These are phyloP conservation scores for Pleurostoma richardsiae DNA, from an alignment of 2,329 filamentous ascomycete species.

Conservation along the genomic window DNA sequence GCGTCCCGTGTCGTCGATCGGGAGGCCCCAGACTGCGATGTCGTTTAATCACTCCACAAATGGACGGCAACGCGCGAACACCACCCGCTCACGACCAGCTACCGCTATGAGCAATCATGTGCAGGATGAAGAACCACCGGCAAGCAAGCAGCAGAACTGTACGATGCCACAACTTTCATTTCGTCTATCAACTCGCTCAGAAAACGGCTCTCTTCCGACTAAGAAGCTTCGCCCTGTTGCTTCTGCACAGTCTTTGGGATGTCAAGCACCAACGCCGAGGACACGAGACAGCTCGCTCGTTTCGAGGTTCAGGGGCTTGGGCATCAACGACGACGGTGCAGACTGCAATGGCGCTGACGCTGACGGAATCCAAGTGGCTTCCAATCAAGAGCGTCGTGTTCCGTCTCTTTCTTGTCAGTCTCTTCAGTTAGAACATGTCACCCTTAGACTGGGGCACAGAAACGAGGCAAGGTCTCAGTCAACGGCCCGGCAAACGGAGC, in stretches of 20 bases:
- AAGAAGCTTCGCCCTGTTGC: conserved; percentile 18
- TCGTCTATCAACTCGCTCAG: conserved; percentile 8
- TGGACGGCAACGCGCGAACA: conserved; percentile 32
- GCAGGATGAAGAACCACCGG: conserved; percentile 17
- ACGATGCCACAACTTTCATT: conserved; percentile 20
- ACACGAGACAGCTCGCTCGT: conserved; percentile 26
- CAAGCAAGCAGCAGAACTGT: conserved; percentile 29
- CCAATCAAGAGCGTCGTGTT: conserved; percentile 18
- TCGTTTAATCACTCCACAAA: conserved; percentile 40
- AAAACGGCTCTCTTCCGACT: conserved; percentile 6
- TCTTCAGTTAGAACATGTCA: conserved; percentile 18
- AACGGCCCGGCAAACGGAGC: conserved; percentile 1
- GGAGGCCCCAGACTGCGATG: conserved; percentile 49
- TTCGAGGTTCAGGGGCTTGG: conserved; percentile 29
- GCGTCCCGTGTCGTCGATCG: conserved; percentile 30
- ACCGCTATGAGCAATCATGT: conserved; percentile 28
- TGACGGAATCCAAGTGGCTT: conserved; percentile 41
- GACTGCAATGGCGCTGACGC: conserved; percentile 8
- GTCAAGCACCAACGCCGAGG: conserved; percentile 3
- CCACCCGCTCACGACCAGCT: conserved; percentile 31
- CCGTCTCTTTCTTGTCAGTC: conserved; percentile 12
- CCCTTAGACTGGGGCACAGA: conserved; percentile 18
- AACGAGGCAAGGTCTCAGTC: conserved; percentile 10
- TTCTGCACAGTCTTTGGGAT: conserved; percentile 16
- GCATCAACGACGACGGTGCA: conserved; percentile 26